A percentile compares a stretch with the other conserved stretches of the same genome.
Evolutionary conservation across 768 basidiomycete species (phyloP).

Genomic region (Glaciozyma martinii): DNA sequence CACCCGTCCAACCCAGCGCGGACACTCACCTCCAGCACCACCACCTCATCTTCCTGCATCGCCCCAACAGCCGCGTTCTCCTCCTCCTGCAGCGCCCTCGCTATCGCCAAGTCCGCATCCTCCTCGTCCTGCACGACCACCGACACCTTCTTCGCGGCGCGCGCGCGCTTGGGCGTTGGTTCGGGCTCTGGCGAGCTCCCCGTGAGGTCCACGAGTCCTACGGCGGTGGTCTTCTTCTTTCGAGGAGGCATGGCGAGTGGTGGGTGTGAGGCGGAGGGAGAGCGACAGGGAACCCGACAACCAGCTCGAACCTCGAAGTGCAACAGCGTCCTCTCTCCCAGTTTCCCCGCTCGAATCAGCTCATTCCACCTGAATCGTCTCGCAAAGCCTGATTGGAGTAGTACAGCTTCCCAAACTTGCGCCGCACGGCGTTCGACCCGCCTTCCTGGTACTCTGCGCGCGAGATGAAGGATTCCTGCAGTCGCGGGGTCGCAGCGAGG

Average conservation of each 20-base stretch:
- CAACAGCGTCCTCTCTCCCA: background rate
- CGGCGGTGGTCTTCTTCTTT: background rate
- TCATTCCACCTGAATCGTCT: background rate
- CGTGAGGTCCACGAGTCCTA: background rate
- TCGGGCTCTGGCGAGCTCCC: background rate
- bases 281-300: no score
- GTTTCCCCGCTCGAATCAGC: background rate
- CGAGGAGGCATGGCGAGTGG: background rate
- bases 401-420: conserved; percentile 49
- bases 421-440: conserved; percentile 63
- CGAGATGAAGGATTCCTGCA: conserved; percentile 51
- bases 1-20: no score
- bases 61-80: background rate
- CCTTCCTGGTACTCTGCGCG: conserved; percentile 75
- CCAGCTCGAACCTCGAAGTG: background rate
- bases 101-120: background rate
- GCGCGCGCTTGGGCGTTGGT: background rate
- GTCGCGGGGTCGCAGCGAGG: conserved; percentile 44
- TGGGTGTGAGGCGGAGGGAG: background rate
- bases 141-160: background rate
- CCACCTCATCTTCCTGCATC: background rate
- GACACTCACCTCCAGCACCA: background rate
- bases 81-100: background rate
- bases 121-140: background rate
- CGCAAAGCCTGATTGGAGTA: background rate